These are phyloP conservation scores for Quillaja saponaria DNA, from an alignment of 306 rosid species.

Conservation along the genomic window DNA sequence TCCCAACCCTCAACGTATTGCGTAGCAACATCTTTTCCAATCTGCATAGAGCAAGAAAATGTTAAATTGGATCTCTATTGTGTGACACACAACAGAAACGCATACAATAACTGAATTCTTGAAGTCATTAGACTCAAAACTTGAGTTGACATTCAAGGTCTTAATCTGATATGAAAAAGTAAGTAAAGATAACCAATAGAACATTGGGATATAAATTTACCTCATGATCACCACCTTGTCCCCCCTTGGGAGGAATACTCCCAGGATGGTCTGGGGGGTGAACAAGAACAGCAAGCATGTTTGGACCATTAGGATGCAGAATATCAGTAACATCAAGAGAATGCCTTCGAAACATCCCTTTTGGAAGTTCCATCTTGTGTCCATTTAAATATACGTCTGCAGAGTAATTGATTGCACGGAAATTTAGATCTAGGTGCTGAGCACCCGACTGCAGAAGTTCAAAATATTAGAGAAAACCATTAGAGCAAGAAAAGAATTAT, in stretches of 20 bases:
- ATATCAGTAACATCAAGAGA: slow-evolving; percentile 78
- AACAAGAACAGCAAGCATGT: slow-evolving; percentile 90
- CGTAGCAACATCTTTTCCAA: slow-evolving; percentile 92
- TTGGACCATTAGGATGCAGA: slow-evolving; percentile 62
- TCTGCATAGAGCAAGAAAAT: slow-evolving; percentile 46
- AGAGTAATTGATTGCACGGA: slow-evolving; percentile 86
- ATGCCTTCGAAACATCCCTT: slow-evolving; percentile 95
- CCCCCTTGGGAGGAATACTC: slow-evolving; percentile 69
- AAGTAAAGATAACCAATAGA: slow-evolving; percentile 1
- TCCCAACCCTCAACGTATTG: slow-evolving; percentile 99
- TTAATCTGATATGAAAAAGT: slow-evolving; percentile 1
- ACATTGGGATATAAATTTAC: slow-evolving; percentile 34
- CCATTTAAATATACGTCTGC: slow-evolving; percentile 88
- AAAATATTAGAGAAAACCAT: slow-evolving; percentile 27
- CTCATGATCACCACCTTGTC: slow-evolving; percentile 99
- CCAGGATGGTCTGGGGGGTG: slow-evolving; percentile 99
- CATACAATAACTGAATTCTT: slow-evolving; percentile 6
- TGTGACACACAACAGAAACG: too few species aligned
- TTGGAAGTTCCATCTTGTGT: slow-evolving; percentile 61
- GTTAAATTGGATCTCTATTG: too few species aligned
- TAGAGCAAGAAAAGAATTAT: slow-evolving; percentile 10
- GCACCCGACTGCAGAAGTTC: slow-evolving; percentile 52
- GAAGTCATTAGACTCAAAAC: slow-evolving; percentile 26
- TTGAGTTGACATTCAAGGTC: background rate
- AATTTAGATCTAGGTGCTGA: slow-evolving; percentile 79